phyloP scores from a whole-genome alignment of 805 yeast species.

The Sugiyamaella chiloensis region DNA sequence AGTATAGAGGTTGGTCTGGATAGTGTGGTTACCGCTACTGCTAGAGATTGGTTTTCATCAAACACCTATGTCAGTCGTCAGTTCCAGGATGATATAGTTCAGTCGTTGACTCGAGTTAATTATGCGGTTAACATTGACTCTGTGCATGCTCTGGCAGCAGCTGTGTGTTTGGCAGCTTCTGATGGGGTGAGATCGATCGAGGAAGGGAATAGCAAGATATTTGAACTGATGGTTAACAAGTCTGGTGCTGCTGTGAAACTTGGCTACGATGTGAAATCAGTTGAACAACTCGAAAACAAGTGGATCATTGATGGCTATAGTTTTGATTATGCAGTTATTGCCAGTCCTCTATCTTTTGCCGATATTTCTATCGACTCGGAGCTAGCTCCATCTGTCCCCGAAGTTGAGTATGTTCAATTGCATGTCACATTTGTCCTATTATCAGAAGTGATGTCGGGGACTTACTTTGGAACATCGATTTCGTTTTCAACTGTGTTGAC shows the following conservation, averaged over 20 bases:
- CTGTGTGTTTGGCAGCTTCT: constrained; percentile 41
- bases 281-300: constrained; percentile 17
- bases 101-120: constrained; percentile 44
- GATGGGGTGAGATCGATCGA: constrained; percentile 33
- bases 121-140: constrained; percentile 41
- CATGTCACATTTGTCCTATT: constrained; percentile 35
- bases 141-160: constrained; percentile 44
- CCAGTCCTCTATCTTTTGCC: constrained; percentile 41
- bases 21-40: constrained; percentile 26
- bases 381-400: constrained; percentile 12
- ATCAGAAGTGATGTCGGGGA: constrained; percentile 3
- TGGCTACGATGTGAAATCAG: constrained; percentile 30
- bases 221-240: constrained; percentile 38
- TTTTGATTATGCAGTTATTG: constrained; percentile 46
- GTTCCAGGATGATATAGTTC: constrained; percentile 35
- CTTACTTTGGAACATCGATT: constrained; percentile 9
- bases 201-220: constrained; percentile 48
- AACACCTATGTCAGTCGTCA: constrained; percentile 26
- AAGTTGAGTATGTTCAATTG: constrained; percentile 39
- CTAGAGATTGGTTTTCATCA: constrained; percentile 27
- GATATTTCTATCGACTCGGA: constrained; percentile 23
- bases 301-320: constrained; percentile 9
- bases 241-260: constrained; percentile 36
- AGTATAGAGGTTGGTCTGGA: constrained; percentile 31
- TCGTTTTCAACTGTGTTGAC: constrained; percentile 10